Conservation (phyloP, 2,329 filamentous ascomycete genomes). For the Ophiostoma quercus region DNA sequence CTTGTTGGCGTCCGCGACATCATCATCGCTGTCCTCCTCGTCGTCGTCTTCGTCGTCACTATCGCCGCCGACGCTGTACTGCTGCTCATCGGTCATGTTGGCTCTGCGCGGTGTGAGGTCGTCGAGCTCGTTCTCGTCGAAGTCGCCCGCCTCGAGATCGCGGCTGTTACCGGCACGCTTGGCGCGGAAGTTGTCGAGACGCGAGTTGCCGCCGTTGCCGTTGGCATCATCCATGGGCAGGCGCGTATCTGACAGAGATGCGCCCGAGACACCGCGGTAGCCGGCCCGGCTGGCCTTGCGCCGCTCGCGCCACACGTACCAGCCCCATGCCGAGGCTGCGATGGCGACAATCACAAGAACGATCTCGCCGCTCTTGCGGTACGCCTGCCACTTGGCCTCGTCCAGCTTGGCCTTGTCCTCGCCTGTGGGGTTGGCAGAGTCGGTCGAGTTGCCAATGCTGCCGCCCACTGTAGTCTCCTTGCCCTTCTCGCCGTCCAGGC, state of each 20-base stretch:
- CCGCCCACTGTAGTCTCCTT: slow-evolving; percentile 67
- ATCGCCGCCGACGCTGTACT: slow-evolving; percentile 54
- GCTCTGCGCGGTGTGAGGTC: slow-evolving; percentile 51
- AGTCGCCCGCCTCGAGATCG: slow-evolving; percentile 59
- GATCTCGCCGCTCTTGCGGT: slow-evolving; percentile 79
- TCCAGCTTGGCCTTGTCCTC: slow-evolving; percentile 68
- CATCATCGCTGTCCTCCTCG: neutral
- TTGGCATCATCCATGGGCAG: slow-evolving; percentile 25
- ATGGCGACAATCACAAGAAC: slow-evolving; percentile 77
- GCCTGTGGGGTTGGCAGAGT: slow-evolving; percentile 35
- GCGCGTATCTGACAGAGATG: slow-evolving; percentile 30
- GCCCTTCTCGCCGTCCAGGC: slow-evolving; percentile 68
- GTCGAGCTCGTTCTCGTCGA: slow-evolving; percentile 61
- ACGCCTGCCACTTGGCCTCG: slow-evolving; percentile 81
- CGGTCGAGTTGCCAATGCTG: slow-evolving; percentile 41
- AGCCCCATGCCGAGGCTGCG: slow-evolving; percentile 69
- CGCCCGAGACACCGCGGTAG: slow-evolving; percentile 48
- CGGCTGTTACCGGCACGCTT: slow-evolving; percentile 39
- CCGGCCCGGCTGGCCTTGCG: slow-evolving; percentile 43
- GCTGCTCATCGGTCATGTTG: slow-evolving; percentile 39
- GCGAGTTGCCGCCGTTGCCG: slow-evolving; percentile 31
- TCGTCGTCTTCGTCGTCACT: slow-evolving; percentile 55
- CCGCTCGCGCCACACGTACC: slow-evolving; percentile 60
- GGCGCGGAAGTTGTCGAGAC: slow-evolving; percentile 45
- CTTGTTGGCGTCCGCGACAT: slow-evolving; percentile 1